A percentile compares a stretch with the other conserved stretches of the same genome.
These are phyloP conservation scores for Fusarium abutilonis DNA, from an alignment of 2,329 filamentous ascomycete species.

Conservation along the genomic window DNA sequence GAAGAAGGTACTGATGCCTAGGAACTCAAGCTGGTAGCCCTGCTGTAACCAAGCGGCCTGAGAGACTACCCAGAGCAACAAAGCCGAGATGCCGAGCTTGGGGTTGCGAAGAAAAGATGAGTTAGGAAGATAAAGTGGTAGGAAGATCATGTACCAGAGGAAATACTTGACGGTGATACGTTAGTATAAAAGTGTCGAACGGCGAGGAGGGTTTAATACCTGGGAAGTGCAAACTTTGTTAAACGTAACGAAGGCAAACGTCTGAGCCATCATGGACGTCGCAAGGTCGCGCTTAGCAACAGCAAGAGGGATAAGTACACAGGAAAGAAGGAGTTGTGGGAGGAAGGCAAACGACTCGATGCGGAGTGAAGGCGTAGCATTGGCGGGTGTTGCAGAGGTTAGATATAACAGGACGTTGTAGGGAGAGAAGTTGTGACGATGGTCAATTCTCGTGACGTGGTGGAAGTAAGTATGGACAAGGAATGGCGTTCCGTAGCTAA, in stretches of 20 bases:
- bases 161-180: constrained; percentile 76
- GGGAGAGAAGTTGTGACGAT: constrained; percentile 97
- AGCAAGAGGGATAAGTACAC: constrained; percentile 76
- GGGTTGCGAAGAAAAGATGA: constrained; percentile 75
- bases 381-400: constrained; percentile 70
- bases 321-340: constrained; percentile 84
- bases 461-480: constrained; percentile 91
- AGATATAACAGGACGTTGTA: constrained; percentile 94
- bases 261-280: constrained; percentile 90
- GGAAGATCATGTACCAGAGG: constrained; percentile 94
- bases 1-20: constrained; percentile 84
- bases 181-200: constrained; percentile 20
- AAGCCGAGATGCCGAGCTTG: constrained; percentile 69
- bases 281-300: constrained; percentile 85
- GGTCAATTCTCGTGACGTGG: constrained; percentile 91
- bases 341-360: constrained; percentile 87
- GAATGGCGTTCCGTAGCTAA: constrained; percentile 81
- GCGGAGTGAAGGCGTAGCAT: constrained; percentile 50
- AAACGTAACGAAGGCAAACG: constrained; percentile 95
- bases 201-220: constrained; percentile 61
- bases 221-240: constrained; percentile 99
- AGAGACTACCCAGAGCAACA: constrained; percentile 76
- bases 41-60: constrained; percentile 83
- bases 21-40: constrained; percentile 79
- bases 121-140: constrained; percentile 87